These are phyloP conservation scores for Fusarium chaquense DNA, from an alignment of 2,329 filamentous ascomycete genomes.

Conservation along the genomic window DNA sequence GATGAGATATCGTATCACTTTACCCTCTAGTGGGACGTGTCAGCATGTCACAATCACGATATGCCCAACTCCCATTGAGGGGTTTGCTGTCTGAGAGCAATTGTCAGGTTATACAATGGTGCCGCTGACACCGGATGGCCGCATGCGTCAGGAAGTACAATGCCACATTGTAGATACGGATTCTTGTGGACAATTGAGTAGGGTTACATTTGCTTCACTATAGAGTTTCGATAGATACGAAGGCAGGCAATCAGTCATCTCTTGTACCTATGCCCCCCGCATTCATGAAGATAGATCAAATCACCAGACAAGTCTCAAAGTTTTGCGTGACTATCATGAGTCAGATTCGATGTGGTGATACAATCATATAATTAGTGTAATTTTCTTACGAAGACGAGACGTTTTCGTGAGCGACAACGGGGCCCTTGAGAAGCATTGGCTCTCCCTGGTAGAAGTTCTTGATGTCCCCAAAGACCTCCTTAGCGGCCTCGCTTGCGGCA, in stretches of 20 bases:
- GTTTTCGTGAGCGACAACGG: conserved; percentile 19
- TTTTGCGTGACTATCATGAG: not conserved
- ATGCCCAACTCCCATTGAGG: not conserved
- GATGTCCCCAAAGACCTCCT: conserved; percentile 43
- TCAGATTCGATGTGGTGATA: not conserved
- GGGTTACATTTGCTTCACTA: not conserved
- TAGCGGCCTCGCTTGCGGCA: conserved; percentile 3
- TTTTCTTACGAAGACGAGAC: conserved; percentile 11
- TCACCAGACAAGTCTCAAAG: not conserved
- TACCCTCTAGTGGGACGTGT: not conserved
- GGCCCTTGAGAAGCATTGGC: conserved; percentile 43
- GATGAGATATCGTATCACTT: not conserved
- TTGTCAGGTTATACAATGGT: not conserved
- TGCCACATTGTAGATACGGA: not conserved
- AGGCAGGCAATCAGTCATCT: not conserved
- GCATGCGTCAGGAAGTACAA: not conserved
- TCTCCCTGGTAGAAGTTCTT: conserved; percentile 33
- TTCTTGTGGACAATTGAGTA: too few species aligned
- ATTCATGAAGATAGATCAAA: not conserved
- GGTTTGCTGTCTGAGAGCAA: not conserved
- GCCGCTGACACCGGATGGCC: not conserved
- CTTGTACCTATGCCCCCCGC: not conserved
- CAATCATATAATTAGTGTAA: not conserved
- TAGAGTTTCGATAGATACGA: not conserved
- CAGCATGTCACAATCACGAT: not conserved